Evolutionary conservation across 768 basidiomycete species (phyloP), one percentile per base, ranked within the genome.

Genomic region (Suillus alpinus): DNA sequence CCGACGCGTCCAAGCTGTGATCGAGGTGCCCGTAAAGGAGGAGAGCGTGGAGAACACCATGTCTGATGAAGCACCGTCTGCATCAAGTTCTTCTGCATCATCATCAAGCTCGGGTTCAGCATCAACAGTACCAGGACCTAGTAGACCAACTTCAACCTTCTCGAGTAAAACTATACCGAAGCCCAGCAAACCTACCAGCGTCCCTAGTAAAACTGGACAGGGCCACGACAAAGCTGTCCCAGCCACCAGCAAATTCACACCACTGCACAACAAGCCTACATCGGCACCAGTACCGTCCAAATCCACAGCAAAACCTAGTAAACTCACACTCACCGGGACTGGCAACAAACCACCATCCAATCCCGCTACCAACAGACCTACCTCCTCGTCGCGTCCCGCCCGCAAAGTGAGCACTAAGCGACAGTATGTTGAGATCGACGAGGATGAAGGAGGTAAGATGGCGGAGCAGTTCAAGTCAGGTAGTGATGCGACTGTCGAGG

Each of bases 11-110:
- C 82, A 84, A 23, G 86, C 89, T 31, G 69, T 78, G 2, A 69
- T 83, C 6, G 78, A 89, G 20, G 75, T 89, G 1, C 77, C 81
- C 37, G 83, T 90, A 40, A 90, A 91, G 66, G 80, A 80, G 59
- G 88, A 90, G 70, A 85, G 83, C 3, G 76, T 75, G 1, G 76
- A 78, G 4, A 75, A 75, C n/a, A 79, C 79, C 6, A 73, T 34
- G n/a, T 12, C 62, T 9, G 59, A 57, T 29, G 8, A 8, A 18
- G 57, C 31, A 9, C 32, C 57, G 32, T 32, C 34, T 14, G 20
- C 56, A 23, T 62, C 72, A 14, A 29, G 56, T n/a, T 62, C 64
- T 37, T 61, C 72, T 12, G 56, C 63, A 34, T 10, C 47, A 5
- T 41, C 65, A 10, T 62, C 66, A 8, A 57, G 60, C 32, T 68